phyloP scores from a whole-genome alignment of 805 yeast species.

The Candida tibetensis region DNA sequence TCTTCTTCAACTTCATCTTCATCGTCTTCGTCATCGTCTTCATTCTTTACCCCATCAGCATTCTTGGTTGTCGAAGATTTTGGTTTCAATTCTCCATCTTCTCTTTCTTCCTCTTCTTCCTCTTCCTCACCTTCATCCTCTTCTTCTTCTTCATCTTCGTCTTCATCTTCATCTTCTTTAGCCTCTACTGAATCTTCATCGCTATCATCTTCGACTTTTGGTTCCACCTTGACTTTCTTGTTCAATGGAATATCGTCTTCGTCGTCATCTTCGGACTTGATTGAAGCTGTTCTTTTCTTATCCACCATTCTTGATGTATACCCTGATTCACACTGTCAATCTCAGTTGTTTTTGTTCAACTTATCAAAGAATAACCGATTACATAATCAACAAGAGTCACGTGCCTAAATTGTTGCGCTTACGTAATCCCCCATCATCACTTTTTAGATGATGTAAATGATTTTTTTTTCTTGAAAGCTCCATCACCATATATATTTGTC shows the following conservation, averaged over 20 bases:
- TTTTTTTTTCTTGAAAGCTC: background rate
- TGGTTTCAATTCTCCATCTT: slow-evolving; percentile 16
- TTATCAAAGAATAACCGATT: background rate
- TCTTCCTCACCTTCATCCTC: slow-evolving; percentile 26
- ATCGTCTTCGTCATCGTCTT: slow-evolving; percentile 36
- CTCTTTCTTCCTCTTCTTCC: slow-evolving; percentile 18
- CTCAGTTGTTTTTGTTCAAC: background rate
- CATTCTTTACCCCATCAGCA: slow-evolving; percentile 8
- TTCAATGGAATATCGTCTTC: slow-evolving; percentile 24
- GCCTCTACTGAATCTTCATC: slow-evolving; percentile 25
- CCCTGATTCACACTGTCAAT: background rate
- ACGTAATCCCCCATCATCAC: slow-evolving; percentile 1
- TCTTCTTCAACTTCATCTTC: slow-evolving; percentile 45
- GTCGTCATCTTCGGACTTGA: slow-evolving; percentile 27
- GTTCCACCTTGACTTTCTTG: slow-evolving; percentile 21
- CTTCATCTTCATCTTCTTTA: slow-evolving; percentile 13
- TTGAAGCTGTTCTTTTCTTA: slow-evolving; percentile 28
- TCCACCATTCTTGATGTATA: slow-evolving; percentile 17
- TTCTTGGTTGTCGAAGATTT: slow-evolving; percentile 15
- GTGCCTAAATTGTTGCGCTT: slow-evolving; percentile 1
- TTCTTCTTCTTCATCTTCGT: slow-evolving; percentile 13
- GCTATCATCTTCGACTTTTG: slow-evolving; percentile 14
- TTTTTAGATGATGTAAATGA: background rate
- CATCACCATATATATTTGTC: slow-evolving; percentile 11
- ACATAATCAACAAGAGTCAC: background rate